These are phyloP conservation scores for maize (Zea mays) DNA, from an alignment of 176 grass and related monocot genomes.

Conservation along the genomic window DNA sequence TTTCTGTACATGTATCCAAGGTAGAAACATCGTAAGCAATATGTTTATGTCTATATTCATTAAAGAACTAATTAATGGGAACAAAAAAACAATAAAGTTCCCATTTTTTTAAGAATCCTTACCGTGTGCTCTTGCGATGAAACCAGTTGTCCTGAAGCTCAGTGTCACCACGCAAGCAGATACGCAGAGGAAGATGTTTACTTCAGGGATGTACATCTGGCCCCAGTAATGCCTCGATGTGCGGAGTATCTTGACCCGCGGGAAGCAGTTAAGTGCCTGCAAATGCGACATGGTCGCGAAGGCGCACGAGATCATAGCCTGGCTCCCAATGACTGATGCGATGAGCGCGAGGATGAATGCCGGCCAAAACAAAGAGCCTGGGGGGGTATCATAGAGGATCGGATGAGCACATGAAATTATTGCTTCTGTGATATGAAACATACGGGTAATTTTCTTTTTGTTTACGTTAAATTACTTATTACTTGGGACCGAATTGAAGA, in stretches of 20 bases:
- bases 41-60: neutral
- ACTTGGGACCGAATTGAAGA: conserved; percentile 80
- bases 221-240: conserved; percentile 57
- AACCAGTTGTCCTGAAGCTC: conserved; percentile 51
- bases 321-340: conserved; percentile 54
- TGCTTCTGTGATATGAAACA: neutral
- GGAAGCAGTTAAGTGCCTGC: conserved; percentile 62
- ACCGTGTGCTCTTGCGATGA: conserved; percentile 79
- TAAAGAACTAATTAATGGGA: neutral
- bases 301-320: conserved; percentile 66
- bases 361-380: conserved; percentile 58
- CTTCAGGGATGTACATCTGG: conserved; percentile 67
- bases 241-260: conserved; percentile 52
- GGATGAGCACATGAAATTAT: neutral
- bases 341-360: conserved; percentile 48
- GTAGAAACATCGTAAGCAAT: neutral
- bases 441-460: neutral
- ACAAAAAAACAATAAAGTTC: neutral
- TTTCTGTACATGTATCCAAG: conserved; percentile 35
- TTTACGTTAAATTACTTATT: conserved; percentile 36
- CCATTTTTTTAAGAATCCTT: neutral
- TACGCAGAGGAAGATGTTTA: conserved; percentile 62
- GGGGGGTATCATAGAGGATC: neutral
- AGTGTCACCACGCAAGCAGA: conserved; percentile 46
- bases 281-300: conserved; percentile 65